Evolutionary conservation across 495 filamentous ascomycete genomes (phyloP), one percentile per base, ranked within the genome.

Genomic region (Podospora tetraspora): DNA sequence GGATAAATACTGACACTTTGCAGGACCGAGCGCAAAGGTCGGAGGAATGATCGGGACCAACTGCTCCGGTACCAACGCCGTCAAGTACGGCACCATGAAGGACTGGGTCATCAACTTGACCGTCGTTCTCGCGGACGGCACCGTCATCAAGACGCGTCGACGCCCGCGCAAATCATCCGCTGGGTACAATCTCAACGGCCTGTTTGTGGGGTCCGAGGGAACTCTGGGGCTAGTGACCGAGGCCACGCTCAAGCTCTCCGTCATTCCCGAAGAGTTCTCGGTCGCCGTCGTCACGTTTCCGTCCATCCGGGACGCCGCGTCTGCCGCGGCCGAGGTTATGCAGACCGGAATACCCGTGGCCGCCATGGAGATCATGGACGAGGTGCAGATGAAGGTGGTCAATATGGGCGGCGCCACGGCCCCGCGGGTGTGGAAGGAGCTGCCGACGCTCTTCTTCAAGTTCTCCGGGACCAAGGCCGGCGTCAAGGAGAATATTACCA

Each of bases 101-200:
- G 91, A 94, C 70, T 93, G 91, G 91, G 90, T 94, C 27, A 85
- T 94, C 68, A 91, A 91, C 70, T 77, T 94, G 57, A 93, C 91
- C 0, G 89, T 93, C 0, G 91, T 93, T 1, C 82, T 94, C 13
- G 89, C 90, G 11, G 91, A 93, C 75, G 91, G 91, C 3, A 91
- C 88, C 0, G 77, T 93, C 57, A 89, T 93, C 76, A 93, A 93
- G 79, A 94, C 91, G 1, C 81, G 87, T 58, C 87, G 87, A 25
- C 80, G 91, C 23, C 91, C 91, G 12, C 83, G 89, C 73, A 94
- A 94, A 73, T 90, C 88, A n/a, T 89, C 87, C 16, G 91, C 91
- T 1, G 91, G 91, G 22, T 93, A 94, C 76, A 91, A 94, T 71
- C 86, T 94, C 61, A 93, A 91, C 23, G 81, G 86, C 24, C 78